A percentile compares a stretch with the other conserved stretches of the same genome.
phyloP scores from a whole-genome alignment of 2,329 filamentous ascomycete species.

The Nakataea oryzae region DNA sequence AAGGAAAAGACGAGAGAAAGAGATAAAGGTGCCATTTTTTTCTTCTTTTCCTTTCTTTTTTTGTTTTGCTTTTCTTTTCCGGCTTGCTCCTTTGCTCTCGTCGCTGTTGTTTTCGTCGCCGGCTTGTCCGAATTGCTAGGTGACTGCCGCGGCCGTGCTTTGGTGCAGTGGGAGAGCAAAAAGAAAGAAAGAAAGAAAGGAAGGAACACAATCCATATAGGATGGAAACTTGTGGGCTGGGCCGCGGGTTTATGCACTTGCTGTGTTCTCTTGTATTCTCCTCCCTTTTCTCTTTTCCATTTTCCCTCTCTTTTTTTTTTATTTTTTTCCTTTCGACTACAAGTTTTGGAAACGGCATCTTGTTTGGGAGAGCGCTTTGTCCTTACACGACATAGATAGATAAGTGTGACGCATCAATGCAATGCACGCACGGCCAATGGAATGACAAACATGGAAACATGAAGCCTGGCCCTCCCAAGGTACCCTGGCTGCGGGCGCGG shows the following conservation, averaged over 20 bases:
- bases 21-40: not conserved
- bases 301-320: not conserved
- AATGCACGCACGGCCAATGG: not conserved
- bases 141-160: not conserved
- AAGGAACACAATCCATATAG: no score
- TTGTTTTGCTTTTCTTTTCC: no score
- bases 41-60: no score
- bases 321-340: not conserved
- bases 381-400: not conserved
- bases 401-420: not conserved
- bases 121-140: not conserved
- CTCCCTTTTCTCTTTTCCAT: not conserved
- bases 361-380: not conserved
- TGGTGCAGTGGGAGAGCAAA: not conserved
- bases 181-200: no score
- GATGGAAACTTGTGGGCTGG: not conserved
- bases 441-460: not conserved
- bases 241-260: not conserved
- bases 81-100: not conserved
- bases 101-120: not conserved
- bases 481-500: no score
- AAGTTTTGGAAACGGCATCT: not conserved
- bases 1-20: not conserved
- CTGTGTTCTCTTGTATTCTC: not conserved
- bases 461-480: no score